phyloP scores from a whole-genome alignment of 2,329 filamentous ascomycete species.

The Colletotrichum tropicicola region DNA sequence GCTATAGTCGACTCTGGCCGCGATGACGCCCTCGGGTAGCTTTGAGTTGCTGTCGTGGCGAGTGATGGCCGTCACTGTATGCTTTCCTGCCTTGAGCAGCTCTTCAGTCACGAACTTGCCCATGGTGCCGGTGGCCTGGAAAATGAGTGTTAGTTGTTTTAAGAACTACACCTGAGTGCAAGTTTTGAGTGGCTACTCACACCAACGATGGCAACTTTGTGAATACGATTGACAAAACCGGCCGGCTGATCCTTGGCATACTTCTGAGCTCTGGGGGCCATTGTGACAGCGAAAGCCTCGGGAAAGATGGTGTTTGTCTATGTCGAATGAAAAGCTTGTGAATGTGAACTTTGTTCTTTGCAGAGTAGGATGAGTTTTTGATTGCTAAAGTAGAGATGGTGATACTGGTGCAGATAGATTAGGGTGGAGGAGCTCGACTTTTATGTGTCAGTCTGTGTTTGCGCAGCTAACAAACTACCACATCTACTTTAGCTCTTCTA shows the following conservation, averaged over 20 bases:
- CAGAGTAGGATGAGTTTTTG: no score
- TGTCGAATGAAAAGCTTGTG: no score
- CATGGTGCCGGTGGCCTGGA: conserved; percentile 49
- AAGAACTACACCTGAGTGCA: background rate
- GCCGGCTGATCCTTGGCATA: conserved; percentile 46
- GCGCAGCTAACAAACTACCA: no score
- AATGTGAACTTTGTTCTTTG: no score
- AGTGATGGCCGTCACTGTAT: conserved; percentile 61
- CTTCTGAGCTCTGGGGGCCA: conserved; percentile 4
- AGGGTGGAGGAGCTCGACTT: no score
- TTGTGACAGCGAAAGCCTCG: no score
- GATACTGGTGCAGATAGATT: no score
- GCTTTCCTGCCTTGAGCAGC: conserved; percentile 58
- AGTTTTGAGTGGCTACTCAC: conserved; percentile 42
- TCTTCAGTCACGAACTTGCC: conserved; percentile 49
- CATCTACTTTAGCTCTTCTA: no score
- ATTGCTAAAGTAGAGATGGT: no score
- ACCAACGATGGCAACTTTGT: conserved; percentile 56
- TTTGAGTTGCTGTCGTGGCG: conserved; percentile 51
- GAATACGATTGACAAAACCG: conserved; percentile 50
- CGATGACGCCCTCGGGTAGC: conserved; percentile 53
- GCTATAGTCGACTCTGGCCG: conserved; percentile 53
- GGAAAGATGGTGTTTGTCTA: no score
- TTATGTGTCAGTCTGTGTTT: no score
- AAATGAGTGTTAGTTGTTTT: conserved; percentile 11